These are phyloP conservation scores for Fagopyrum homotropicum DNA, from an alignment of 148 eudicot species.

Conservation along the genomic window DNA sequence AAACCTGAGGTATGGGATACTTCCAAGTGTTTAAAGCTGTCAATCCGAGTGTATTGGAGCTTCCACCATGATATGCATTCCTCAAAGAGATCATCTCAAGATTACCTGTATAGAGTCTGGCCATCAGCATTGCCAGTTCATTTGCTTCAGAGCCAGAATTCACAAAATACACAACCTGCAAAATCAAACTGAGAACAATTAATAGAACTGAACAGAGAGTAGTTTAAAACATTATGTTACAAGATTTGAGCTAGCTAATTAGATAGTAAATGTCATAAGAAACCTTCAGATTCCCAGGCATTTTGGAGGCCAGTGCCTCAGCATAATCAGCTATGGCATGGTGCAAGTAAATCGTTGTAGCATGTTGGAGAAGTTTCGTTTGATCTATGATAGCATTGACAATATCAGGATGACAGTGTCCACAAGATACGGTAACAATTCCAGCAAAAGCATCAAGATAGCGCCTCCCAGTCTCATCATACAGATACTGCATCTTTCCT, in stretches of 20 bases:
- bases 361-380: slow-evolving; percentile 67
- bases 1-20: no score
- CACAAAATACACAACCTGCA: slow-evolving; percentile 87
- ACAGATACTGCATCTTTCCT: slow-evolving; percentile 94
- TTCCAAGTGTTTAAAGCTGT: no score
- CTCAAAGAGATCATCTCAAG: slow-evolving; percentile 78
- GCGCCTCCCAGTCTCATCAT: slow-evolving; percentile 75
- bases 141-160: slow-evolving; percentile 97
- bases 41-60: no score
- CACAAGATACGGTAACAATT: slow-evolving; percentile 81
- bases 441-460: slow-evolving; percentile 89
- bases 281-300: slow-evolving; percentile 96
- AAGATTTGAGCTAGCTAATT: background rate
- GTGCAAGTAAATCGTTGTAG: slow-evolving; percentile 71
- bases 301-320: slow-evolving; percentile 78
- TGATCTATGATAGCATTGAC: slow-evolving; percentile 66
- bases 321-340: slow-evolving; percentile 80
- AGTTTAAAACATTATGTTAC: background rate
- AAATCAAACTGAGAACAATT: background rate
- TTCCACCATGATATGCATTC: slow-evolving; percentile 73
- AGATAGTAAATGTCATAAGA: background rate
- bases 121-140: slow-evolving; percentile 91
- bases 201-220: background rate
- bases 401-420: slow-evolving; percentile 91
- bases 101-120: slow-evolving; percentile 79